phyloP scores from a whole-genome alignment of 345 rosid species.

The Erucastrum elatum region DNA sequence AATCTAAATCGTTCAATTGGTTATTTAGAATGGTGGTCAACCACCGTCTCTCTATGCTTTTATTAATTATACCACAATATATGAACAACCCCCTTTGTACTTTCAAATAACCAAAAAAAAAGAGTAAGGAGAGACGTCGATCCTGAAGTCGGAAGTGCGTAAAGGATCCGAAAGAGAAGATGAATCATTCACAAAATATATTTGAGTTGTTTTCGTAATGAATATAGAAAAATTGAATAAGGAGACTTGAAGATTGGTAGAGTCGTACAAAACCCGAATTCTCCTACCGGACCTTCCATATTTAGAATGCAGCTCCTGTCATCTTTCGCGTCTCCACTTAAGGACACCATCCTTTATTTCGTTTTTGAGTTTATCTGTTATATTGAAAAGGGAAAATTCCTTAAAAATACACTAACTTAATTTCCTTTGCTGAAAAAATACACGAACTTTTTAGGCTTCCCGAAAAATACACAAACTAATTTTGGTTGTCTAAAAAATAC shows the following conservation, averaged over 20 bases:
- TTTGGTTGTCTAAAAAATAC: too few species aligned
- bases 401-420: too few species aligned
- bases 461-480: too few species aligned
- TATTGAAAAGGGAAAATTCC: too few species aligned
- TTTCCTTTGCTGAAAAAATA: too few species aligned
- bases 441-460: too few species aligned
- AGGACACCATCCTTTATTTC: constrained; percentile 19
- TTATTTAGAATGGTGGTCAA: background rate
- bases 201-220: constrained; percentile 15
- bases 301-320: constrained; percentile 23
- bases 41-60: background rate
- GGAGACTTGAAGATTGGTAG: constrained; percentile 13
- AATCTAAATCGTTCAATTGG: background rate
- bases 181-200: background rate
- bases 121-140: constrained; percentile 13
- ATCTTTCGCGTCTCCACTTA: constrained; percentile 35
- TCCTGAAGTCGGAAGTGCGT: constrained; percentile 14
- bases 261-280: constrained; percentile 33
- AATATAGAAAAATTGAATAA: constrained; percentile 19
- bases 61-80: background rate
- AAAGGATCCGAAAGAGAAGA: constrained; percentile 4
- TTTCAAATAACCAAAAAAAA: background rate
- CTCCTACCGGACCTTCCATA: constrained; percentile 28
- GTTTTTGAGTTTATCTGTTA: background rate
- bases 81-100: background rate